Conservation (phyloP, 176 grass and related monocot species). For the Ensete ventricosum region DNA sequence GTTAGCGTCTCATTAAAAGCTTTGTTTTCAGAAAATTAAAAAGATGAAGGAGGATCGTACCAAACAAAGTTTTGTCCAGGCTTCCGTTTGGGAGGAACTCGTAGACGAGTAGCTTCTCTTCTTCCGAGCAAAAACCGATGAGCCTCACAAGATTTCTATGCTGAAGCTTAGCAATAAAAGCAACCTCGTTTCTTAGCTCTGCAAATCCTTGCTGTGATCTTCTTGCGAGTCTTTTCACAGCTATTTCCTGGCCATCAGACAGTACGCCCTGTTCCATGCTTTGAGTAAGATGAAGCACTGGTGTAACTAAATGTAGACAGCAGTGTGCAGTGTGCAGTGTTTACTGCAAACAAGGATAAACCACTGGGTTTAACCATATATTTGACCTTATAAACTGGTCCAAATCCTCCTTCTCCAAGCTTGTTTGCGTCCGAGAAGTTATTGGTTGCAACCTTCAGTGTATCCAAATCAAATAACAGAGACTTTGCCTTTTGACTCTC, state of each 20-base stretch:
- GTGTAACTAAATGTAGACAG: no score
- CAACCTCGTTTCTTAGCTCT: conserved; percentile 22
- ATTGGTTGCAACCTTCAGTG: background rate
- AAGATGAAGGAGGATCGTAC: conserved; percentile 1
- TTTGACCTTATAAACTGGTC: conserved; percentile 2
- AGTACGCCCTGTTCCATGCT: conserved; percentile 3
- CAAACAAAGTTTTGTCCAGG: conserved; percentile 21
- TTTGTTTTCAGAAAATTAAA: conserved; percentile 7
- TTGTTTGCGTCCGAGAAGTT: background rate
- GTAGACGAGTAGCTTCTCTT: conserved; percentile 20
- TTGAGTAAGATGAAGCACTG: no score
- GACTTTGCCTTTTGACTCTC: background rate
- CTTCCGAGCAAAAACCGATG: conserved; percentile 18
- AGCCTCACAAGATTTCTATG: conserved; percentile 24
- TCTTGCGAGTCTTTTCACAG: conserved; percentile 20
- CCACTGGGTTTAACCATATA: background rate
- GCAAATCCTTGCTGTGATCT: conserved; percentile 4
- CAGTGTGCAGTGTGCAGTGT: no score
- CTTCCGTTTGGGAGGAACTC: conserved; percentile 17
- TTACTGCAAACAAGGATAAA: background rate
- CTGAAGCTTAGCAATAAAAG: conserved; percentile 16
- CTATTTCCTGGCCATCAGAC: conserved; percentile 8
- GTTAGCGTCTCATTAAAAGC: background rate
- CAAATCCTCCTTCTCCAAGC: background rate
- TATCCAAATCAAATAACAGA: background rate